These are phyloP conservation scores for Tetrapisispora nanseiensis DNA, from an alignment of 805 yeast genomes.

Conservation along the genomic window DNA sequence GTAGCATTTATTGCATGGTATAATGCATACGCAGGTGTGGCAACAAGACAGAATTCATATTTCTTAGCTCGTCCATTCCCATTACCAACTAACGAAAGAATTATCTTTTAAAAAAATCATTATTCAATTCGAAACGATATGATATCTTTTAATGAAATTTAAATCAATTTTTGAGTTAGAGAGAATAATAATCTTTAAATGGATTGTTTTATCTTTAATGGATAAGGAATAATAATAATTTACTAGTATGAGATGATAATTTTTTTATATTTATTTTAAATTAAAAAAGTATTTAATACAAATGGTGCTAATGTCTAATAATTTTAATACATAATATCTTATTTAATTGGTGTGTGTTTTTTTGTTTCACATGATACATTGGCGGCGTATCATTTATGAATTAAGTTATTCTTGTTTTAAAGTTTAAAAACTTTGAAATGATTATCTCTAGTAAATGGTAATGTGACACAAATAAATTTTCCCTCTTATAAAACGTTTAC, in stretches of 20 bases:
- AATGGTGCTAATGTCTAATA: neutral
- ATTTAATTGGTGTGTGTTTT: neutral
- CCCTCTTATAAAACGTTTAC: too few species aligned
- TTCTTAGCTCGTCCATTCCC: constrained; percentile 25
- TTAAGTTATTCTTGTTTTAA: too few species aligned
- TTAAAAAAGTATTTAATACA: neutral
- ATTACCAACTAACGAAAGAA: constrained; percentile 23
- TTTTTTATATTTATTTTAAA: too few species aligned
- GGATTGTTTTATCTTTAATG: too few species aligned
- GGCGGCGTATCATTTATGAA: too few species aligned
- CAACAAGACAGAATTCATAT: constrained; percentile 51
- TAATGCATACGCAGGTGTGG: constrained; percentile 61
- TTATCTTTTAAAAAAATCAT: neutral
- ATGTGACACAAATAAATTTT: too few species aligned
- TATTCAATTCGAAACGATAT: neutral
- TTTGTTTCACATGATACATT: too few species aligned
- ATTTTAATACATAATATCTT: constrained; percentile 1
- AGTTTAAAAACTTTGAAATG: too few species aligned
- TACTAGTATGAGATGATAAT: neutral
- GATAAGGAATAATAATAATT: too few species aligned
- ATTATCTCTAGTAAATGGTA: too few species aligned
- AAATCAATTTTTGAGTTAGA: too few species aligned
- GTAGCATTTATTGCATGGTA: constrained; percentile 59
- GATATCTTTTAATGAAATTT: neutral
- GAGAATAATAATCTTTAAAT: too few species aligned